Conservation (phyloP, 2,329 filamentous ascomycete genomes). For the Claviceps fusiformis region DNA sequence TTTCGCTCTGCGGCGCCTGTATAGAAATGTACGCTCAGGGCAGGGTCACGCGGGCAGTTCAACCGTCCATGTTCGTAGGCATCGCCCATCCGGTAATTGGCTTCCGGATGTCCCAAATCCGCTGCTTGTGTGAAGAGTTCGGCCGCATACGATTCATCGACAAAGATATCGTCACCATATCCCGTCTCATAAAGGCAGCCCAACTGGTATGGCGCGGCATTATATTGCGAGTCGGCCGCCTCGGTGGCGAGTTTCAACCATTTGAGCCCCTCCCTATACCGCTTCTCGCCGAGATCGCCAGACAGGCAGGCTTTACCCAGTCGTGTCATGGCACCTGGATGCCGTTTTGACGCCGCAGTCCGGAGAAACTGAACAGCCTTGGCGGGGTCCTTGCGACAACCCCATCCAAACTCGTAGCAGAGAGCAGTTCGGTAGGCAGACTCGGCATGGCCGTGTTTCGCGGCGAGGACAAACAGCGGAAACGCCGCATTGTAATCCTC, state of each 20-base stretch:
- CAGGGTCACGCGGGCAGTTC: constrained; percentile 78
- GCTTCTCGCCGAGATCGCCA: constrained; percentile 75
- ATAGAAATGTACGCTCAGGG: constrained; percentile 93
- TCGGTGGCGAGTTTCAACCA: constrained; percentile 93
- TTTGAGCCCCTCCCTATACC: constrained; percentile 83
- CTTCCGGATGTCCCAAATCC: constrained; percentile 77
- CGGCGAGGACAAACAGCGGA: constrained; percentile 80
- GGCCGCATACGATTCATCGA: constrained; percentile 78
- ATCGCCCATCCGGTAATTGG: constrained; percentile 81
- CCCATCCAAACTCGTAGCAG: constrained; percentile 98
- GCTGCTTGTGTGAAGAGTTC: constrained; percentile 91
- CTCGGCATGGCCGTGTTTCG: constrained; percentile 94
- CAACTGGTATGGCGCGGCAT: constrained; percentile 81
- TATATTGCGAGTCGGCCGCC: constrained; percentile 82
- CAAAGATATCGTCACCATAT: constrained; percentile 90
- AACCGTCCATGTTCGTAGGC: constrained; percentile 89
- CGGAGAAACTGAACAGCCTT: constrained; percentile 93
- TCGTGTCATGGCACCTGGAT: constrained; percentile 88
- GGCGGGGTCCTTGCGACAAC: constrained; percentile 73
- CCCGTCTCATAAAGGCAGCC: constrained; percentile 80
- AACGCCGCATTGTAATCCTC: constrained; percentile 87
- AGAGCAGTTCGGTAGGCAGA: constrained; percentile 85
- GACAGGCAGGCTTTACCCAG: constrained; percentile 82
- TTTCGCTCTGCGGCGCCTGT: constrained; percentile 78
- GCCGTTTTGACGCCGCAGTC: constrained; percentile 79